Base-by-base conservation (phyloP, 2,329 filamentous ascomycete species). In the Aureobasidium mangrovei region DNA sequence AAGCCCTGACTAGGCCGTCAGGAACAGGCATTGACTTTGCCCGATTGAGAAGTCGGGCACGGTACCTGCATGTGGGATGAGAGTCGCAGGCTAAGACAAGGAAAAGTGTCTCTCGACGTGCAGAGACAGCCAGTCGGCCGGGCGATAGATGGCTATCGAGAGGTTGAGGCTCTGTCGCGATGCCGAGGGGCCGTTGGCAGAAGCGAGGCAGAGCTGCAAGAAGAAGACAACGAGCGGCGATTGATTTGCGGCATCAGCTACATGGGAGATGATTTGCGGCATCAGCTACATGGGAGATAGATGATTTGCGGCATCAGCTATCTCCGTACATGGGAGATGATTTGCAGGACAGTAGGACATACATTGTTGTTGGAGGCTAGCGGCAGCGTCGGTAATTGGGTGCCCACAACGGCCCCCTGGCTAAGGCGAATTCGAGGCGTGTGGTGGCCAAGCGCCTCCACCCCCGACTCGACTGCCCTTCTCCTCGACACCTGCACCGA, bases 1-100 rank as follows among this genome's bases (percentile, higher is more conserved):
- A 7, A 49, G 46, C 46, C 32, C 27, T 49, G 46, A 49, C 46
- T 26, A 49, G 35, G 8, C 27, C 12, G 3, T 39, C 46, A 49
- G 46, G 46, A 49, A 49, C 46, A 49, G 46, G 46, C 46, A 49
- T 7, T 40, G 35, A 49, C 46, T 7, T 32, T 49, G 7, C 46
- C 46, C 10, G 1, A 39, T 49, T 26, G 46, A 36, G 45, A 4
- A 9, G 3, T 27, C 24, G 24, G 18, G 27, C 36, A n/a, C 35
- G 46, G 46, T 49, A 49, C 46, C 46, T 49, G 46, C 46, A 49
- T 49, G 4, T 9, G 2, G 46, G 31, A 36, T 7, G 12, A 49
- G 35, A 32, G 46, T 49, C 40, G 31, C 4, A 9, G 24, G 32
- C 35, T 49, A 36, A 49, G 35, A 49, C 46, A 12, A 10, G 35